Conservation (phyloP, 1,284 basidiomycete species). For the Irpex sp. region DNA sequence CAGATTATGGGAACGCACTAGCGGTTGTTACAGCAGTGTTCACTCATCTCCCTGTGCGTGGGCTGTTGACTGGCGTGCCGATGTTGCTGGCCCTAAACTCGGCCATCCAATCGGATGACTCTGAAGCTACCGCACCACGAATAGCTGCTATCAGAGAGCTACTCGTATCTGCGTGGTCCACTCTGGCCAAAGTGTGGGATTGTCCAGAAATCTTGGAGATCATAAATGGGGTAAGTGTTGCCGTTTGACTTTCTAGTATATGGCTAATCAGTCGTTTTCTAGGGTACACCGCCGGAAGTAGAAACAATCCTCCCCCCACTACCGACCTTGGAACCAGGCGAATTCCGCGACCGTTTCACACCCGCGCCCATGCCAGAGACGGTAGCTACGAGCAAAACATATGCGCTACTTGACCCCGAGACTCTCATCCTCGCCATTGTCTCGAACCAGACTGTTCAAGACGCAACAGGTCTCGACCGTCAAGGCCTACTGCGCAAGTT, state of each 20-base stretch:
- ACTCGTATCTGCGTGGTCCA: constrained; percentile 61
- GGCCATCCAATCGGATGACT: constrained; percentile 43
- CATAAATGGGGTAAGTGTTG: constrained; percentile 50
- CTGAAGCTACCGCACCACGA: constrained; percentile 39
- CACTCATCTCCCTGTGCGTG: constrained; percentile 67
- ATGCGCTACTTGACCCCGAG: constrained; percentile 49
- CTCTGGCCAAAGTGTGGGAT: constrained; percentile 73
- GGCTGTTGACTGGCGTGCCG: constrained; percentile 76
- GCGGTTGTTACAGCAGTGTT: constrained; percentile 69
- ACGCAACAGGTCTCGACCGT: constrained; percentile 60
- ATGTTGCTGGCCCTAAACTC: constrained; percentile 80
- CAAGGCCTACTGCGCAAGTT: constrained; percentile 53
- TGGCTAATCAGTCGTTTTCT: constrained; percentile 8
- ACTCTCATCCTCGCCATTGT: constrained; percentile 52
- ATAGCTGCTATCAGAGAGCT: constrained; percentile 63
- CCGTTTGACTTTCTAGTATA: constrained; percentile 5
- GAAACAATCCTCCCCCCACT: constrained; percentile 16
- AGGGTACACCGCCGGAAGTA: constrained; percentile 8
- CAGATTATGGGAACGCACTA: constrained; percentile 79
- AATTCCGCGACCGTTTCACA: constrained; percentile 21
- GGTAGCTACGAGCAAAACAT: constrained; percentile 18
- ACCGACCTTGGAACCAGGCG: constrained; percentile 27
- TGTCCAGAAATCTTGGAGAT: constrained; percentile 48
- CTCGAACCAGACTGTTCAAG: constrained; percentile 50
- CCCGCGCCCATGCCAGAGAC: not conserved